Evolutionary conservation across 352 stramenopile genomes (phyloP), one percentile per base, ranked within the genome.

Genomic region (Phytophthora podocarpi): DNA sequence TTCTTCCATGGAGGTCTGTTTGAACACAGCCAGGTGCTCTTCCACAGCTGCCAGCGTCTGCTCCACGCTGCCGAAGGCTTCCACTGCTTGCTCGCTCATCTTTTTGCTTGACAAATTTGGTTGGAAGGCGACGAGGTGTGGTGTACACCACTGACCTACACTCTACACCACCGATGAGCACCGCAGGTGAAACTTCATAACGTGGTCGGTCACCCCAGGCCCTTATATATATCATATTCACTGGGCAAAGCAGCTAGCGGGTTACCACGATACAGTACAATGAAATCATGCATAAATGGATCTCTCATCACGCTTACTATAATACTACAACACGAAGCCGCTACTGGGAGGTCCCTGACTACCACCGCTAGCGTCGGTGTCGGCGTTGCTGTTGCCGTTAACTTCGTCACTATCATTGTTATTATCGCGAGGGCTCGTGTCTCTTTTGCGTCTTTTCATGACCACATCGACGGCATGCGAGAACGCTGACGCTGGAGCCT

Each of bases 1-100:
- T 21, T 83, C 73, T 60, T 91, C 82, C 39, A 90, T 52, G 3
- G 76, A 77, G 3, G 62, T 74, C 42, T 78, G 57, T 9, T 72
- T 78, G 41, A 93, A 82, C 23, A 90, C 65, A 50, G 74, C 52
- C 15, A 93, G 70, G 46, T 91, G 80, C 64, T 91, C 71, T 53
- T 93, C 82, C 55, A 93, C 82, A 1, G 80, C 77, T 53, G 75
- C 71, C 15, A 93, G 80, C 62, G 85, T 91, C 79, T 93, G 76
- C 64, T 93, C 85, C 53, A 93, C 82, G 59, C 75, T 83, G 45
- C 54, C 66, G 49, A 93, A 87, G 18, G 78, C 70, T 59, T 91
- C 77, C 39, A 80, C 64, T 8, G 76, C 80, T 64, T 85, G 70
- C 26, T 87, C 80, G 54, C 79, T 93, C 72, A 82, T 86, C 8